phyloP scores from a whole-genome alignment of 306 rosid genomes.

The Inga laurina region DNA sequence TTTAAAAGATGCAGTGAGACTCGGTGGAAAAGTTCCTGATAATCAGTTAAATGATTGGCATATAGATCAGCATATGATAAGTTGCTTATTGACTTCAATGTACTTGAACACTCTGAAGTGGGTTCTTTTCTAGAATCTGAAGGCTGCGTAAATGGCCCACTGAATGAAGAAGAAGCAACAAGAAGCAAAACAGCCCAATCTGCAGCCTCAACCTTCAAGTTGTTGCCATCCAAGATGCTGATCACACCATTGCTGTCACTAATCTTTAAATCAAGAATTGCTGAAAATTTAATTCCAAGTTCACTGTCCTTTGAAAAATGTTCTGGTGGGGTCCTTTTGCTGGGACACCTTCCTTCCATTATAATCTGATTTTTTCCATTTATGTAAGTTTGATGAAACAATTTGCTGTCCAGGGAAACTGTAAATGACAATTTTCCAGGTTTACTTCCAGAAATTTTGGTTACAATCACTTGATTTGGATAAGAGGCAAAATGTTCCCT shows the following conservation, averaged over 20 bases:
- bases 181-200: conserved; percentile 67
- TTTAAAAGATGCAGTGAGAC: conserved; percentile 62
- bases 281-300: conserved; percentile 61
- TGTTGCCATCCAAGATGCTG: conserved; percentile 50
- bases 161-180: conserved; percentile 66
- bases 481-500: conserved; percentile 73
- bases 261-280: conserved; percentile 65
- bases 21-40: conserved; percentile 70
- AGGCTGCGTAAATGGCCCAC: conserved; percentile 66
- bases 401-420: conserved; percentile 63
- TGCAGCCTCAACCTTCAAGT: conserved; percentile 55
- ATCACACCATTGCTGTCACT: conserved; percentile 48
- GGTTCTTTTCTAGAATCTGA: conserved; percentile 63
- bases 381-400: conserved; percentile 43
- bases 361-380: conserved; percentile 50
- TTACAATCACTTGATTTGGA: conserved; percentile 68
- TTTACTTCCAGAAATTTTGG: conserved; percentile 59
- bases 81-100: conserved; percentile 40
- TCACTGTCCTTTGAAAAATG: conserved; percentile 36
- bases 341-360: conserved; percentile 64
- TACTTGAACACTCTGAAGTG: conserved; percentile 43
- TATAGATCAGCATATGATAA: conserved; percentile 58
- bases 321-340: conserved; percentile 46
- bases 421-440: conserved; percentile 55
- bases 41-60: conserved; percentile 62